Percentiles rank a stretch among this genome's conserved stretches.
These are phyloP conservation scores for Eremothecium sinecaudum DNA, from an alignment of 1,139 yeast species.

Conservation along the genomic window DNA sequence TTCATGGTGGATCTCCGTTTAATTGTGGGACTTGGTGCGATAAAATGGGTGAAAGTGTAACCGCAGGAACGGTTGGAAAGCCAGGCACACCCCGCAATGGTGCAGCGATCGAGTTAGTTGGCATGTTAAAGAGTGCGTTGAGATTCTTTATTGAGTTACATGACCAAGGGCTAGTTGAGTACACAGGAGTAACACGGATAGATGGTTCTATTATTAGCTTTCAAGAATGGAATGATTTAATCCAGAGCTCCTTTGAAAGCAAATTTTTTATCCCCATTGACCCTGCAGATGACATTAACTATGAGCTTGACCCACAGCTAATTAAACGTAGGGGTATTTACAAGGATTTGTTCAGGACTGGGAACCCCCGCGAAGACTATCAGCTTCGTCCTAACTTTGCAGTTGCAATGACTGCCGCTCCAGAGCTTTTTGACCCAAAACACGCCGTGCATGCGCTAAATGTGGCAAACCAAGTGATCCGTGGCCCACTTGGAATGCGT, in stretches of 20 bases:
- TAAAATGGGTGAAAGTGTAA: conserved; percentile 91
- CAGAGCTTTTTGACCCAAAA: conserved; percentile 65
- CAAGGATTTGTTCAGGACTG: conserved; percentile 72
- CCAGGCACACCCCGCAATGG: conserved; percentile 99
- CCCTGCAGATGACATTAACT: conserved; percentile 45
- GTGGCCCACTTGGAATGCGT: conserved; percentile 88
- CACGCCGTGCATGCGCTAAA: conserved; percentile 56
- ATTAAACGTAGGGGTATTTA: conserved; percentile 89
- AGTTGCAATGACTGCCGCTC: conserved; percentile 88
- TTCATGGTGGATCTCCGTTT: conserved; percentile 84
- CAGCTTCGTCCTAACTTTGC: conserved; percentile 89
- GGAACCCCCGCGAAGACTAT: conserved; percentile 87
- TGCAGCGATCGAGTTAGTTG: conserved; percentile 88
- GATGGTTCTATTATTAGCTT: conserved; percentile 46
- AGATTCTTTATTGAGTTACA: conserved; percentile 64
- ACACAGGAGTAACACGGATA: conserved; percentile 47
- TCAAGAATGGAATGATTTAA: conserved; percentile 59
- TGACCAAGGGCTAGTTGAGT: conserved; percentile 45
- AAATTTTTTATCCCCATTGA: conserved; percentile 66
- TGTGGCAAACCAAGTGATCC: conserved; percentile 58
- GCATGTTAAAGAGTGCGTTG: conserved; percentile 72
- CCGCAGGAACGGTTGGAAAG: conserved; percentile 74
- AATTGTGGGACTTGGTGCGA: conserved; percentile 99
- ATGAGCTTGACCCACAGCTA: conserved; percentile 51
- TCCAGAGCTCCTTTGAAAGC: conserved; percentile 67